Evolutionary conservation across 257 asterid species (phyloP), one percentile per base, ranked within the genome.

Genomic region (Rhazya stricta): DNA sequence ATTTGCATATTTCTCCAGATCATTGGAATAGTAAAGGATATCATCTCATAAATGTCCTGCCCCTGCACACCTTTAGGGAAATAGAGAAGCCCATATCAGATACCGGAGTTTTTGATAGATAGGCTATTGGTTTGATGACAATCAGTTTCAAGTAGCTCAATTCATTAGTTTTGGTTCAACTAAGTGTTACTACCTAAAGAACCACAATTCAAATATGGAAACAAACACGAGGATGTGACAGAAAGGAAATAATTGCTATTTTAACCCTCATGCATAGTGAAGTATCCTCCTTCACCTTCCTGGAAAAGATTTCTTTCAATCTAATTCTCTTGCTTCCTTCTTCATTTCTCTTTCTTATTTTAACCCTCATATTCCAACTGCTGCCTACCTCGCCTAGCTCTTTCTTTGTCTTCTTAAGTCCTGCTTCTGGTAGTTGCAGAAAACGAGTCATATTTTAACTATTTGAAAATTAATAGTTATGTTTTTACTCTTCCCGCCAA

Each of bases 41-140:
- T 94, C 99, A 61, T 90, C 96, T 79, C 93, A 86, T 80, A 92
- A 81, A 86, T 94, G 97, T 72, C 99, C 97, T 67, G 99, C 97
- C 79, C 99, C 97, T 51, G 97, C 90, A 86, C 99, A 90, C 89
- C 97, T 94, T 63, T 63, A 66, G 50, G 43, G 37, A 3, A 37
- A 32, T 34, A 46, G 50, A 19, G 32, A 27, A 37, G 37, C 32
- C 50, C 58, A 51, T 37, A 9, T 37, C 71, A 66, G 50, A 21
- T 8, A 66, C 8, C 32, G 13, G 21, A 32, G 42, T 9, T 23
- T 9, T 48, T 19, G 29, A 36, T 21, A 66, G 48, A 66, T 66
- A 66, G 36, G 27, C 69, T 16, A 23, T 34, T 16, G 45, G 48
- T 65, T 9, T 30, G 41, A 27, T 29, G 9, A 4, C 4, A 4